These are phyloP conservation scores for Spirogloea muscicola DNA, from an alignment of 139 green algal species.

Conservation along the genomic window DNA sequence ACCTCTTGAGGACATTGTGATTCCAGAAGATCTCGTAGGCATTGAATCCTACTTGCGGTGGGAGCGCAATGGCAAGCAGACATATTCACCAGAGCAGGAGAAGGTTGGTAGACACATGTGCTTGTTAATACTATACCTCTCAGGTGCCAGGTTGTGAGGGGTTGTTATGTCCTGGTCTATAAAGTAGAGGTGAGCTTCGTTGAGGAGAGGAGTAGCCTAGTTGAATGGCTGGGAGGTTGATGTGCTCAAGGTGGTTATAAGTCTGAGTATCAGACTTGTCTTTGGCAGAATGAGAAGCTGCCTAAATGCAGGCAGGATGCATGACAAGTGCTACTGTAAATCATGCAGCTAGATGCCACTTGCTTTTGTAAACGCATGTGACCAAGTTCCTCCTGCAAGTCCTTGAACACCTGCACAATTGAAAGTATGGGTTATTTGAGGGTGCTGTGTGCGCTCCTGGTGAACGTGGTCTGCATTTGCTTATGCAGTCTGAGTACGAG, in stretches of 20 bases:
- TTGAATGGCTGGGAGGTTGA: too few species aligned
- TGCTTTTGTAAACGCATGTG: not conserved
- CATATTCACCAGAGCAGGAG: constrained; percentile 38
- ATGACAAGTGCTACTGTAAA: not conserved
- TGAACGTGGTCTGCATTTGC: not conserved
- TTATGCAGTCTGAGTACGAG: constrained; percentile 37
- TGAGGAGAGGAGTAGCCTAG: too few species aligned
- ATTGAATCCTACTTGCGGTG: constrained; percentile 37
- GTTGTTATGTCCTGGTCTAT: too few species aligned
- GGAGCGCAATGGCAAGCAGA: constrained; percentile 42
- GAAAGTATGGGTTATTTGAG: not conserved
- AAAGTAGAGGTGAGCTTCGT: too few species aligned
- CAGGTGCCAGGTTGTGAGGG: too few species aligned
- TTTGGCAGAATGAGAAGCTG: too few species aligned
- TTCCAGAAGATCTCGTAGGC: constrained; percentile 33
- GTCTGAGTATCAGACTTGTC: too few species aligned
- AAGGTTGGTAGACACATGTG: constrained; percentile 19
- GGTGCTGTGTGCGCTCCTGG: not conserved
- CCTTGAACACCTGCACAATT: too few species aligned
- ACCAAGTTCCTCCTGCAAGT: too few species aligned
- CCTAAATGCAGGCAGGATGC: not conserved
- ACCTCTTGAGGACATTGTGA: constrained; percentile 1
- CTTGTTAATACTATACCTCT: too few species aligned
- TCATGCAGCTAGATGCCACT: not conserved
- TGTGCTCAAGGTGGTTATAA: too few species aligned